Conservation (phyloP, 2,329 filamentous ascomycete genomes). For the Trichophaea hybrida region DNA sequence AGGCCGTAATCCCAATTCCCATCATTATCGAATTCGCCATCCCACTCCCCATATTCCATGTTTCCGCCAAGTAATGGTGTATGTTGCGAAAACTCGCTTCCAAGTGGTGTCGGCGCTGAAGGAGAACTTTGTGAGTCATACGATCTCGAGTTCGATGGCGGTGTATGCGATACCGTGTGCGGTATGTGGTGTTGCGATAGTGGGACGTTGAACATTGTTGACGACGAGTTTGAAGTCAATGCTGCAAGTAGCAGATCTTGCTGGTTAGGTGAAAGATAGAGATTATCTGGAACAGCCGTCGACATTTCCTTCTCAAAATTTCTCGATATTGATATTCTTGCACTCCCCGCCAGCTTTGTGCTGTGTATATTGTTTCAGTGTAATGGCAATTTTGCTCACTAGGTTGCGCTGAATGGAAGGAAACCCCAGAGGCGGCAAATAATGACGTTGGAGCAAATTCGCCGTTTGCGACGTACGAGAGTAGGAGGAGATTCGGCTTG, state of each 20-base stretch:
- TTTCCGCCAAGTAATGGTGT: conserved; percentile 51
- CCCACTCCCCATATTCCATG: conserved; percentile 45
- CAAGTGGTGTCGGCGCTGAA: conserved; percentile 35
- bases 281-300: conserved; percentile 29
- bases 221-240: conserved; percentile 49
- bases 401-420: too few relatives aligned
- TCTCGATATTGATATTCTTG: too few relatives aligned
- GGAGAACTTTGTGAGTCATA: conserved; percentile 9
- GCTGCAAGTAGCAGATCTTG: conserved; percentile 63
- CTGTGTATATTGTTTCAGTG: too few relatives aligned
- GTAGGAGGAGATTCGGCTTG: too few relatives aligned
- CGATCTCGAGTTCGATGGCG: background rate
- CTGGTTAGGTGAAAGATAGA: conserved; percentile 61
- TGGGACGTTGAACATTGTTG: conserved; percentile 29
- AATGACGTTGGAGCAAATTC: too few relatives aligned
- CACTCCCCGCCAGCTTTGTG: too few relatives aligned
- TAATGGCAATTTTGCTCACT: too few relatives aligned
- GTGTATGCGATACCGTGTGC: conserved; percentile 11
- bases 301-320: background rate
- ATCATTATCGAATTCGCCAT: conserved; percentile 60
- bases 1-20: conserved; percentile 62
- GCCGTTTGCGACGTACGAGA: too few relatives aligned
- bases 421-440: too few relatives aligned
- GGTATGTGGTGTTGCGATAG: conserved; percentile 23
- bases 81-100: conserved; percentile 45